phyloP scores from a whole-genome alignment of 768 basidiomycete species.

The Suillus cothurnatus region DNA sequence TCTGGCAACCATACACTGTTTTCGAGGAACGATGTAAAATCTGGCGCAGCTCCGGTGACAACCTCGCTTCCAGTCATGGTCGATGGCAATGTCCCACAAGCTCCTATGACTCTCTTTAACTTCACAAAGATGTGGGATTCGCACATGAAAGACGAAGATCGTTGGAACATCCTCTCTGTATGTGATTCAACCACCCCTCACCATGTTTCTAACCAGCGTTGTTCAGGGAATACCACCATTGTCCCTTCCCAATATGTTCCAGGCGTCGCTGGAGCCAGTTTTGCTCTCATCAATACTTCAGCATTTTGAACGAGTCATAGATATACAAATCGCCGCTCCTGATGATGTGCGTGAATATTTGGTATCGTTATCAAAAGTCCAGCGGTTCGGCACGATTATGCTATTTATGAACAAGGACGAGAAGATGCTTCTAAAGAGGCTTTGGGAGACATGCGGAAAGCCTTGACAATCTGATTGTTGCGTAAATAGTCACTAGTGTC shows the following conservation, averaged over 20 bases:
- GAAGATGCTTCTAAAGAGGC: conserved; percentile 45
- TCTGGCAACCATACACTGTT: conserved; percentile 66
- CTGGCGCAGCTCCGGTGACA: conserved; percentile 7
- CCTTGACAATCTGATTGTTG: not conserved
- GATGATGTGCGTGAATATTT: conserved; percentile 48
- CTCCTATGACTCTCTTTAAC: conserved; percentile 56
- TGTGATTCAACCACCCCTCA: conserved; percentile 20
- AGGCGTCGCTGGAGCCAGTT: conserved; percentile 68
- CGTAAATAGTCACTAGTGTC: not conserved
- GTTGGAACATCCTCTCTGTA: conserved; percentile 64
- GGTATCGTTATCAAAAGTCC: conserved; percentile 51
- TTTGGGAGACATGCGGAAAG: conserved; percentile 44
- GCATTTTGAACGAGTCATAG: conserved; percentile 43
- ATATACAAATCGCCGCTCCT: conserved; percentile 13
- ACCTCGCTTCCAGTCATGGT: conserved; percentile 9
- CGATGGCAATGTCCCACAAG: conserved; percentile 19
- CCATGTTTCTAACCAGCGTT: not conserved
- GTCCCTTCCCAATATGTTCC: conserved; percentile 62
- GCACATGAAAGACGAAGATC: conserved; percentile 40
- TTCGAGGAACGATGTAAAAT: conserved; percentile 28
- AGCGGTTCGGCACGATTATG: conserved; percentile 63
- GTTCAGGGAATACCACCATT: conserved; percentile 56
- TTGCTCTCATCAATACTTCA: conserved; percentile 60
- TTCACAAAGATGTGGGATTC: conserved; percentile 64
- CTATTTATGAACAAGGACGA: conserved; percentile 64